Base-by-base conservation (phyloP, 225 moss, liverwort and hornwort genomes). In the Pleurozium schreberi region DNA sequence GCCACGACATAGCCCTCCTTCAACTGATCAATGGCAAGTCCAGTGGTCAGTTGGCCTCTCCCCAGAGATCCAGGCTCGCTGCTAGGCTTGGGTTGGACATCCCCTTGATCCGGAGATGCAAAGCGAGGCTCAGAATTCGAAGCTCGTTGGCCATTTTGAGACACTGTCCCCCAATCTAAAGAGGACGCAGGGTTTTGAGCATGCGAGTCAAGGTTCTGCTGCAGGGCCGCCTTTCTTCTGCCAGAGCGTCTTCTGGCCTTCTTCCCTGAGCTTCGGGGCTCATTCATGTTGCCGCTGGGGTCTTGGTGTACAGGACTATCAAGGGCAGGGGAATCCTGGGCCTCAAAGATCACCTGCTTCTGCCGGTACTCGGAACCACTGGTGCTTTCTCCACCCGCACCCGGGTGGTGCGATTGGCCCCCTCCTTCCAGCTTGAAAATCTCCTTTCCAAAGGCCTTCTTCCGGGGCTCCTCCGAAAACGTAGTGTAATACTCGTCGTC, bases 271-370 rank as follows among this genome's bases (percentile, higher is more conserved):
- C 92, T 94, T 83, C 94, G 95, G 50, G 91, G 84, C 90, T 94
- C 92, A 75, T 91, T 92, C 86, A 76, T 80, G 90, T 91, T 91
- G 83, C 91, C 76, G 62, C 93, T 93, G 26, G 88, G 94, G 90
- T 97, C 95, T 38, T 80, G 70, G 40, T 84, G 84, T 11, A 84
- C 67, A 76, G 94, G 93, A 92, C 91, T 93, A 88, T 89, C 91
- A 52, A 90, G 89, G 22, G 80, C 81, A 71, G 90, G 90, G 86
- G 93, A 91, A 83, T 95, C 96, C 88, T 95, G 96, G 33, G 96
- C 92, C 91, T 97, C 95, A 80, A 96, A 96, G 80, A 96, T 93
- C 91, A 94, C 96, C 92, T 96, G 98, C 91, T 96, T 97, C 77
- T 97, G 96, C 68, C 96, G 94, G 69, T 93, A 95, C 87, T 98